A percentile compares a stretch with the other conserved stretches of the same genome.
phyloP scores from a whole-genome alignment of 179 eudicot species.

The Patellifolia procumbens region DNA sequence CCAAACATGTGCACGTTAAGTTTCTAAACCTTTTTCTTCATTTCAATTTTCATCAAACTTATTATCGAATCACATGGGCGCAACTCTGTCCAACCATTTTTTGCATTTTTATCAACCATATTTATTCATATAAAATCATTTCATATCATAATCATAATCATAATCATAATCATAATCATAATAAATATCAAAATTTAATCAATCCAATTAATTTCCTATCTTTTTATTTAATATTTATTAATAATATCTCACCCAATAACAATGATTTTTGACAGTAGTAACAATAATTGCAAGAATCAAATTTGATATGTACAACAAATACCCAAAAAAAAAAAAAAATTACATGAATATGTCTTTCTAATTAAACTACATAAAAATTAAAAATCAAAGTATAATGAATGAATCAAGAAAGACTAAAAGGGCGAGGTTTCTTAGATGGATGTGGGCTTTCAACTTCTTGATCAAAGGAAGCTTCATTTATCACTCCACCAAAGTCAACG shows the following conservation, averaged over 20 bases:
- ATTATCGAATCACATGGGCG: conserved; percentile 10
- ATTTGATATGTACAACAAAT: not conserved
- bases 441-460: conserved; percentile 60
- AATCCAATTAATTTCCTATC: not conserved
- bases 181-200: too few relatives aligned
- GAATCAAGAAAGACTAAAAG: conserved; percentile 8
- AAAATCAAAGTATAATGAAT: not conserved
- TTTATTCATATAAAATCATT: too few relatives aligned
- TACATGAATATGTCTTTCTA: not conserved
- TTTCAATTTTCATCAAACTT: not conserved
- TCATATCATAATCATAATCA: too few relatives aligned
- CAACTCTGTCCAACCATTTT: too few relatives aligned
- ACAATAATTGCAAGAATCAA: conserved; percentile 3
- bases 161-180: too few relatives aligned
- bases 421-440: conserved; percentile 49
- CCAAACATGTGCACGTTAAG: conserved; percentile 37
- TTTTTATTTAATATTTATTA: too few relatives aligned
- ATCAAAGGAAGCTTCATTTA: conserved; percentile 28
- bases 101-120: too few relatives aligned
- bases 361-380: not conserved
- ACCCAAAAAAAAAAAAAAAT: not conserved
- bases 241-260: conserved; percentile 2
- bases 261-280: not conserved
- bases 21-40: too few relatives aligned
- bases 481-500: conserved; percentile 36